Conservation (phyloP, 768 basidiomycete species). For the Tricholoma bakamatsutake region DNA sequence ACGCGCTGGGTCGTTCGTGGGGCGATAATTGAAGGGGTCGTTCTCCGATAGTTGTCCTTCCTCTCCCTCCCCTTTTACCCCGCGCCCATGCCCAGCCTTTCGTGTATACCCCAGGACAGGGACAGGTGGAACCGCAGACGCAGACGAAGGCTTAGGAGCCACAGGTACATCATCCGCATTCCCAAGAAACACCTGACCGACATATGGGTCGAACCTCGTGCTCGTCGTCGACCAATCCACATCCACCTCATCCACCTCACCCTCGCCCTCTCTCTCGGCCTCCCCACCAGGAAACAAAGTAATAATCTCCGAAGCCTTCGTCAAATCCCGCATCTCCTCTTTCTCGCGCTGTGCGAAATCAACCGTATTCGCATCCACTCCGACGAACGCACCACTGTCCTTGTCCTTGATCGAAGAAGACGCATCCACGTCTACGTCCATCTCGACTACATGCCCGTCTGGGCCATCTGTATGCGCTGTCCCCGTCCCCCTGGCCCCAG, state of each 20-base stretch:
- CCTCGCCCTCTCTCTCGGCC: no score
- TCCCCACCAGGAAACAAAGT: slow-evolving; percentile 28
- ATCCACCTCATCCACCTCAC: no score
- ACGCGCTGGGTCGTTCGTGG: slow-evolving; percentile 37
- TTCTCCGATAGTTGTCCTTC: slow-evolving; percentile 17
- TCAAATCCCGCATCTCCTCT: slow-evolving; percentile 88
- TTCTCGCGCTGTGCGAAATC: slow-evolving; percentile 80
- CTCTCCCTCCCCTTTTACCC: background rate
- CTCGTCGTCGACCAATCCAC: slow-evolving; percentile 27
- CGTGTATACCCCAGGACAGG: slow-evolving; percentile 7
- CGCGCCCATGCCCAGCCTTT: background rate
- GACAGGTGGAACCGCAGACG: slow-evolving; percentile 18
- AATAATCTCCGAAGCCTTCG: slow-evolving; percentile 75
- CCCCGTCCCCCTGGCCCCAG: background rate
- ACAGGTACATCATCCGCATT: slow-evolving; percentile 79
- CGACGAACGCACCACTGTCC: slow-evolving; percentile 5
- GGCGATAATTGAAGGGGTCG: slow-evolving; percentile 37
- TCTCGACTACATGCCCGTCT: slow-evolving; percentile 33
- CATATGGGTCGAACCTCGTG: slow-evolving; percentile 45
- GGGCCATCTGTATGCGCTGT: slow-evolving; percentile 34
- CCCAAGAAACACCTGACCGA: slow-evolving; percentile 74
- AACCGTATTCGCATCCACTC: slow-evolving; percentile 49
- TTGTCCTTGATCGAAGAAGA: background rate
- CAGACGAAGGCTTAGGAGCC: slow-evolving; percentile 21
- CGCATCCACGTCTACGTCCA: slow-evolving; percentile 11